phyloP scores from a whole-genome alignment of 208 protist species.

The Acanthamoeba sp. region DNA sequence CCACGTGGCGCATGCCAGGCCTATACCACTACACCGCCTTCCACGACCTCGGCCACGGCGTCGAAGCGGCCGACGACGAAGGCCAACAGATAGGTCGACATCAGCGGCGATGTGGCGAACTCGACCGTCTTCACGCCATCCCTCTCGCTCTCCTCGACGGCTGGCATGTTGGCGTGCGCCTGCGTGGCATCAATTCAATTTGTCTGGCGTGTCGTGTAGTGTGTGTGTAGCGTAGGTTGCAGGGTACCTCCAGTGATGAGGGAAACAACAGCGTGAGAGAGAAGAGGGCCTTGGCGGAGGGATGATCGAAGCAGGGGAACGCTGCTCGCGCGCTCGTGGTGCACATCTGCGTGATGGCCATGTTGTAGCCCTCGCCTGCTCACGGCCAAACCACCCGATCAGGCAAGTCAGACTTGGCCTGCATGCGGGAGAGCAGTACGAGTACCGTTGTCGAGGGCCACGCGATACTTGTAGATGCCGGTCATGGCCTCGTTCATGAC shows the following conservation, averaged over 20 bases:
- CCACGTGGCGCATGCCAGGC: background rate
- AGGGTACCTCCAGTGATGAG: background rate
- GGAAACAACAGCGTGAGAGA: background rate
- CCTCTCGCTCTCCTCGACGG: background rate
- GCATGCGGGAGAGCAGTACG: too few species aligned
- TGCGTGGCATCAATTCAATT: background rate
- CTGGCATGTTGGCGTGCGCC: background rate
- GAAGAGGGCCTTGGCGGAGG: conserved; percentile 44
- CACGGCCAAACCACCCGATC: too few species aligned
- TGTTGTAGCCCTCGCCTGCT: background rate
- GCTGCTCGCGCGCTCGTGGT: conserved; percentile 79
- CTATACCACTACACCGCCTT: too few species aligned
- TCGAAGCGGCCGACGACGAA: conserved; percentile 95
- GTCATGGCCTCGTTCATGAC: background rate
- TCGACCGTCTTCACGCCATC: background rate
- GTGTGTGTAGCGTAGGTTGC: background rate
- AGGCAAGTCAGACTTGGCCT: too few species aligned
- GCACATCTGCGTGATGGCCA: conserved; percentile 54
- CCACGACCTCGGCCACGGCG: conserved; percentile 86
- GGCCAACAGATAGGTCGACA: conserved; percentile 94
- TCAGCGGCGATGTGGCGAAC: conserved; percentile 84
- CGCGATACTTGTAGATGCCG: background rate
- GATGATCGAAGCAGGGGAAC: conserved; percentile 89
- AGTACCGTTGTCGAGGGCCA: background rate
- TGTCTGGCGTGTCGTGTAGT: background rate